Percentiles rank a stretch among this genome's conserved stretches.
These are phyloP conservation scores for Aquilaria malaccensis DNA, from an alignment of 345 rosid species.

Conservation along the genomic window DNA sequence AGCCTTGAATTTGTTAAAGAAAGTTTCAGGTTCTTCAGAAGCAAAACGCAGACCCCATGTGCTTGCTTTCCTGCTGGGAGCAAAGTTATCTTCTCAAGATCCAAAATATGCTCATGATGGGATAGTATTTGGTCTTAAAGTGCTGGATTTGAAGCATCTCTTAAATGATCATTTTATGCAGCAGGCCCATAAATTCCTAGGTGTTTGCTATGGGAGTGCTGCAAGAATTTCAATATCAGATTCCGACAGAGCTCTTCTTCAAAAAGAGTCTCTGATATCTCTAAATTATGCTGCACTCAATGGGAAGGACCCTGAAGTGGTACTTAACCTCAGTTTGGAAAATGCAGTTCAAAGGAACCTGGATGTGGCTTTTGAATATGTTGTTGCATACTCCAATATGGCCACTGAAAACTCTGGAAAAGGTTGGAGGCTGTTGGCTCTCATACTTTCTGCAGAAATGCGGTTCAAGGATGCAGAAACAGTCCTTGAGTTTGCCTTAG, in stretches of 20 bases:
- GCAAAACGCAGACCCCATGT: slow-evolving; percentile 45
- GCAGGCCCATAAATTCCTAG: slow-evolving; percentile 73
- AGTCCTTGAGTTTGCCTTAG: slow-evolving; percentile 60
- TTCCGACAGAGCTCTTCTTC: slow-evolving; percentile 54
- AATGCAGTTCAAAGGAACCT: slow-evolving; percentile 83
- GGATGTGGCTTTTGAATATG: slow-evolving; percentile 58
- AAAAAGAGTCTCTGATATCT: slow-evolving; percentile 50
- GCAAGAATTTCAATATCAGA: slow-evolving; percentile 71
- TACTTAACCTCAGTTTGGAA: slow-evolving; percentile 58
- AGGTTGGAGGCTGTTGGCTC: slow-evolving; percentile 78
- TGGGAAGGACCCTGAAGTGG: slow-evolving; percentile 47
- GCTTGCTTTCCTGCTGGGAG: slow-evolving; percentile 66
- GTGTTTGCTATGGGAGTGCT: slow-evolving; percentile 72
- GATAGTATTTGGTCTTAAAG: slow-evolving; percentile 46
- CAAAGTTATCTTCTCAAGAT: slow-evolving; percentile 70
- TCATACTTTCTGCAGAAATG: slow-evolving; percentile 62
- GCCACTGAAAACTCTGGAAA: slow-evolving; percentile 46
- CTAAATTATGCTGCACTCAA: slow-evolving; percentile 48
- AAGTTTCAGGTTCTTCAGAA: slow-evolving; percentile 62
- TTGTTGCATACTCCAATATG: slow-evolving; percentile 47
- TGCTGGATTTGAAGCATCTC: slow-evolving; percentile 31
- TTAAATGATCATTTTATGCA: slow-evolving; percentile 39
- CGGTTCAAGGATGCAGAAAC: slow-evolving; percentile 72
- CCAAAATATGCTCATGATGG: slow-evolving; percentile 57
- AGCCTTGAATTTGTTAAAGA: slow-evolving; percentile 67